Conservation (phyloP, 2,329 filamentous ascomycete species). For the Colletotrichum lini region DNA sequence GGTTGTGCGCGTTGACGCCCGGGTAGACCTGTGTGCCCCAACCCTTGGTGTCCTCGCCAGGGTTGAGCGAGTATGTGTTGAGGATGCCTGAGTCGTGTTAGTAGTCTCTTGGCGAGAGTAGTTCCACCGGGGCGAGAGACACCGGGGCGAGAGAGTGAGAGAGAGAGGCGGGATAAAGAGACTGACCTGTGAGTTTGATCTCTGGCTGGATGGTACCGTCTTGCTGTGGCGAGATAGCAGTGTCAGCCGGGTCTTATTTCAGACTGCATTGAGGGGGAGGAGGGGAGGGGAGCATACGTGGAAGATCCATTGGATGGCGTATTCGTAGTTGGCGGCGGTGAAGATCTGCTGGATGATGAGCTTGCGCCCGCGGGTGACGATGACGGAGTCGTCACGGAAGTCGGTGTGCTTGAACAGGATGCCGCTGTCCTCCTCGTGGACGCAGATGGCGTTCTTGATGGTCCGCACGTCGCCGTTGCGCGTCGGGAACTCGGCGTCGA, state of each 20-base stretch:
- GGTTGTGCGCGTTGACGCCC: conserved; percentile 93
- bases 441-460: conserved; percentile 95
- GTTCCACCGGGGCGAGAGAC: too few relatives aligned
- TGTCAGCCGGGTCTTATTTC: not conserved
- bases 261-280: too few relatives aligned
- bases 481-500: conserved; percentile 89
- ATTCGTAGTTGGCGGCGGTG: conserved; percentile 97
- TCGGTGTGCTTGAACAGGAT: conserved; percentile 96
- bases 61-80: conserved; percentile 88
- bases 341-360: conserved; percentile 93
- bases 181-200: conserved; percentile 79
- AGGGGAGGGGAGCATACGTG: conserved; percentile 60
- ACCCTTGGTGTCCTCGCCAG: conserved; percentile 84
- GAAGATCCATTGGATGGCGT: conserved; percentile 83
- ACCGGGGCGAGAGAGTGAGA: too few relatives aligned
- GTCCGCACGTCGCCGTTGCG: conserved; percentile 80
- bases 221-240: conserved; percentile 62
- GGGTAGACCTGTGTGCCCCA: conserved; percentile 96
- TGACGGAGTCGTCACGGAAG: conserved; percentile 89
- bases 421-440: conserved; percentile 93
- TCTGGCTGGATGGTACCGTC: conserved; percentile 94
- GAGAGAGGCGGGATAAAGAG: too few relatives aligned
- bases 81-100: conserved; percentile 73
- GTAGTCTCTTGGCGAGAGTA: too few relatives aligned
- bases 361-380: conserved; percentile 88